Evolutionary conservation across 805 yeast species (phyloP).

Genomic region (Metschnikowia noctiluminum): DNA sequence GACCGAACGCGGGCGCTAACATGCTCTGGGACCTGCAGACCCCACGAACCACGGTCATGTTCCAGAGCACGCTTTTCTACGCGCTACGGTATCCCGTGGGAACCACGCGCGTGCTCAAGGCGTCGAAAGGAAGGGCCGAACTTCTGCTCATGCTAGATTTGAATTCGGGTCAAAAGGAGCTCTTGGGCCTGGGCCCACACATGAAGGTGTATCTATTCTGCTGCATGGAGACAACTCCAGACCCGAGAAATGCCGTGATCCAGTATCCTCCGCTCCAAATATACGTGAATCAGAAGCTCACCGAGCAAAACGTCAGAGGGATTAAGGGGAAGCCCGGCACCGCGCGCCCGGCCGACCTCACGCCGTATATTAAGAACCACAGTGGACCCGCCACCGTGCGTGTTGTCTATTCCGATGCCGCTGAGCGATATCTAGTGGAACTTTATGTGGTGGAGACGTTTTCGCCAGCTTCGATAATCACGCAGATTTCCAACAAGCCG

Average conservation of each 20-base stretch:
- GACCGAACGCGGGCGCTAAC: background rate
- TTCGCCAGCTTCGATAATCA: slow-evolving; percentile 22
- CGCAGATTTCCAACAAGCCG: slow-evolving; percentile 30
- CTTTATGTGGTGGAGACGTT: slow-evolving; percentile 54
- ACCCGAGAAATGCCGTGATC: slow-evolving; percentile 30
- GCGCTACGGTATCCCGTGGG: slow-evolving; percentile 44
- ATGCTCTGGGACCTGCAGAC: background rate
- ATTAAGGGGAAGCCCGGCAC: slow-evolving; percentile 75
- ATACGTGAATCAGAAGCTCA: slow-evolving; percentile 53
- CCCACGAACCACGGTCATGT: slow-evolving; percentile 39
- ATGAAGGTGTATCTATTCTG: slow-evolving; percentile 50
- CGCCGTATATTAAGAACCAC: slow-evolving; percentile 38
- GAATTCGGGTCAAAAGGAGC: slow-evolving; percentile 36
- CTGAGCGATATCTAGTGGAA: slow-evolving; percentile 47
- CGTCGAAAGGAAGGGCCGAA: slow-evolving; percentile 44
- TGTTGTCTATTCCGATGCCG: slow-evolving; percentile 57
- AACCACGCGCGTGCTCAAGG: slow-evolving; percentile 43
- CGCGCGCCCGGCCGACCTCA: slow-evolving; percentile 76
- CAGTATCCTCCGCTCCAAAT: slow-evolving; percentile 78
- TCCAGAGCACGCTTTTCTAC: slow-evolving; percentile 58
- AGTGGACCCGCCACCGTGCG: slow-evolving; percentile 37
- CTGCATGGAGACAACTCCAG: slow-evolving; percentile 39
- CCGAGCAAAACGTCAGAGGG: slow-evolving; percentile 49
- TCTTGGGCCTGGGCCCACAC: slow-evolving; percentile 23
- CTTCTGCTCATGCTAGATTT: slow-evolving; percentile 39